A percentile compares a stretch with the other conserved stretches of the same genome.
phyloP scores from a whole-genome alignment of 139 green algal species.

The Raphidocelis subcapitata region DNA sequence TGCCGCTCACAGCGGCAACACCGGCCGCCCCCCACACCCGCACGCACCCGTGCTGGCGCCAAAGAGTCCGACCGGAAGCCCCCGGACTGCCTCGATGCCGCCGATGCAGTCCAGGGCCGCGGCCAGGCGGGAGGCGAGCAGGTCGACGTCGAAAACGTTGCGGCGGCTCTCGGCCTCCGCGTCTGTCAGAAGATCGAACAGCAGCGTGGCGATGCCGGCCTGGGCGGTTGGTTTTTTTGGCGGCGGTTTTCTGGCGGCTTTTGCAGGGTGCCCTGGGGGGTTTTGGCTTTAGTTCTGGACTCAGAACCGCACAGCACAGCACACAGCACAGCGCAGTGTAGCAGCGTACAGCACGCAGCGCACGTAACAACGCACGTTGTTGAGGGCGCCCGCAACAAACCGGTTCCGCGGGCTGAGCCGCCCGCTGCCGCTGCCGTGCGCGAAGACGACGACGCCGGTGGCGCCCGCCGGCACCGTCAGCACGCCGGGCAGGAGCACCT shows the following conservation, averaged over 20 bases:
- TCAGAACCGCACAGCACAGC: too few species aligned
- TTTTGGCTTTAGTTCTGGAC: too few species aligned
- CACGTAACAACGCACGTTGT: background rate
- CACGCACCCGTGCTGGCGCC: slow-evolving; percentile 19
- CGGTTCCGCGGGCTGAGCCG: slow-evolving; percentile 27
- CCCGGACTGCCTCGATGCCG: background rate
- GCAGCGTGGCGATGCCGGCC: slow-evolving; percentile 17
- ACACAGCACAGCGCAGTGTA: too few species aligned
- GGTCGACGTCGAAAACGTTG: slow-evolving; percentile 83
- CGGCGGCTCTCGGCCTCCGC: slow-evolving; percentile 84
- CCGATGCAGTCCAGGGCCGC: slow-evolving; percentile 3
- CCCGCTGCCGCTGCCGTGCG: slow-evolving; percentile 36
- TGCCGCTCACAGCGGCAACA: too few species aligned
- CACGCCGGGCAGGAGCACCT: background rate
- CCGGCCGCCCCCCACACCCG: too few species aligned
- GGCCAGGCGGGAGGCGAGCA: slow-evolving; percentile 44
- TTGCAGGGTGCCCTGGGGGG: too few species aligned
- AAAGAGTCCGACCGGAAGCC: slow-evolving; percentile 22
- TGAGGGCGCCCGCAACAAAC: slow-evolving; percentile 17
- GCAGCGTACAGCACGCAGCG: too few species aligned
- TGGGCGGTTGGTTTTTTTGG: background rate
- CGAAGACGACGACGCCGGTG: slow-evolving; percentile 20
- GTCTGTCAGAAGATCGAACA: slow-evolving; percentile 31
- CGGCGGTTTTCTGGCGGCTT: too few species aligned
- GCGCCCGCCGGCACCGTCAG: slow-evolving; percentile 12